A percentile compares a stretch with the other conserved stretches of the same genome.
These are phyloP conservation scores for Kernera saxatilis DNA, from an alignment of 345 rosid species.

Conservation along the genomic window DNA sequence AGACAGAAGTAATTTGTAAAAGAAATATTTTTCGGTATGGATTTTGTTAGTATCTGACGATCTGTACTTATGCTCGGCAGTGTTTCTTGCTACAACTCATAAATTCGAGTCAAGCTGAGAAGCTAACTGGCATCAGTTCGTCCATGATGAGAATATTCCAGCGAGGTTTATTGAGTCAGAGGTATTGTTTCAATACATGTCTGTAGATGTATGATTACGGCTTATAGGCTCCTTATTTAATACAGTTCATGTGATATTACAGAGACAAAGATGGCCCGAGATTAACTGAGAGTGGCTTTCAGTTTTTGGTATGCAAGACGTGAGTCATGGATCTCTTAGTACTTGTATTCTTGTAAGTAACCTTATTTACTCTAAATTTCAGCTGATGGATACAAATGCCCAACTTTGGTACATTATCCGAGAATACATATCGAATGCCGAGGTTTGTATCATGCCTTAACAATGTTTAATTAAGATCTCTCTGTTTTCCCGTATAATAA, in stretches of 20 bases:
- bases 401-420: conserved; percentile 97
- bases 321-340: conserved; percentile 21
- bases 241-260: conserved; percentile 11
- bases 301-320: conserved; percentile 73
- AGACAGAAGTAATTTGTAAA: neutral
- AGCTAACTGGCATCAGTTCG: conserved; percentile 61
- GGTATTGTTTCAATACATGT: conserved; percentile 35
- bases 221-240: conserved; percentile 10
- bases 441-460: conserved; percentile 44
- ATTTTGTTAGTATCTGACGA: conserved; percentile 32
- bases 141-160: conserved; percentile 90
- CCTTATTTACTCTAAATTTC: conserved; percentile 27
- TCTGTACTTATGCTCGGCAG: conserved; percentile 42
- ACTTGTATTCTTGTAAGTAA: conserved; percentile 13
- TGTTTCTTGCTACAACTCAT: conserved; percentile 90
- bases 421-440: conserved; percentile 90
- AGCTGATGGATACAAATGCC: conserved; percentile 98
- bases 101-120: conserved; percentile 73
- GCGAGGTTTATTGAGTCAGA: conserved; percentile 79
- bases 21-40: neutral
- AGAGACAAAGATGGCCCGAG: conserved; percentile 84
- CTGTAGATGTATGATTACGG: conserved; percentile 1
- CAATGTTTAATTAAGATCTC: conserved; percentile 13
- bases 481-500: neutral
- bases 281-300: conserved; percentile 93